phyloP scores from a whole-genome alignment of 208 protist species.

The Zelonia costaricensis region DNA sequence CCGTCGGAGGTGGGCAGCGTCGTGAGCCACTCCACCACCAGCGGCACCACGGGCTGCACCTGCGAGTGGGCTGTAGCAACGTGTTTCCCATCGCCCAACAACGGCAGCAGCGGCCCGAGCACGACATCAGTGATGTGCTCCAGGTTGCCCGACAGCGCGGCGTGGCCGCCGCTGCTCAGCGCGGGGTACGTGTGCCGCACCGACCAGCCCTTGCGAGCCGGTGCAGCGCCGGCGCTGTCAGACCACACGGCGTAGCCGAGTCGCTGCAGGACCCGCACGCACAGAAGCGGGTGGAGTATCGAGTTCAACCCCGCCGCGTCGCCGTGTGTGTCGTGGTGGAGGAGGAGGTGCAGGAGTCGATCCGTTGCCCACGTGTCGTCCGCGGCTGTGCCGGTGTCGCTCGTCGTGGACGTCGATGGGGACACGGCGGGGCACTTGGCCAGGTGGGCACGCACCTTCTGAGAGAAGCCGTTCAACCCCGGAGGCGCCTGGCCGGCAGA shows the following conservation, averaged over 20 bases:
- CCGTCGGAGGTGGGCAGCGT: slow-evolving; percentile 37
- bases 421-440: not conserved
- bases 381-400: not conserved
- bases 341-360: slow-evolving; percentile 13
- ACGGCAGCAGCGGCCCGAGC: slow-evolving; percentile 18
- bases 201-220: slow-evolving; percentile 20
- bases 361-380: slow-evolving; percentile 14
- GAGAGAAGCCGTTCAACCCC: no score
- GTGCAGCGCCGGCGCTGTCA: not conserved
- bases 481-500: no score
- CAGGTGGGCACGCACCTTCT: no score
- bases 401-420: not conserved
- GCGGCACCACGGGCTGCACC: slow-evolving; percentile 42
- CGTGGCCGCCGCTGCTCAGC: slow-evolving; percentile 14
- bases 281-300: slow-evolving; percentile 73
- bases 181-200: slow-evolving; percentile 33
- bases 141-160: slow-evolving; percentile 10
- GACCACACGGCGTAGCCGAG: slow-evolving; percentile 51
- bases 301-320: no score
- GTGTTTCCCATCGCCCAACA: slow-evolving; percentile 21
- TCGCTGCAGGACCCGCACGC: slow-evolving; percentile 43
- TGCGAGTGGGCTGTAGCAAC: slow-evolving; percentile 29
- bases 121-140: slow-evolving; percentile 7
- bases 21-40: slow-evolving; percentile 62
- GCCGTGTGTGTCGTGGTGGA: not conserved